Conservation (phyloP, 2,329 filamentous ascomycete species). For the Diaporthe ampelina region DNA sequence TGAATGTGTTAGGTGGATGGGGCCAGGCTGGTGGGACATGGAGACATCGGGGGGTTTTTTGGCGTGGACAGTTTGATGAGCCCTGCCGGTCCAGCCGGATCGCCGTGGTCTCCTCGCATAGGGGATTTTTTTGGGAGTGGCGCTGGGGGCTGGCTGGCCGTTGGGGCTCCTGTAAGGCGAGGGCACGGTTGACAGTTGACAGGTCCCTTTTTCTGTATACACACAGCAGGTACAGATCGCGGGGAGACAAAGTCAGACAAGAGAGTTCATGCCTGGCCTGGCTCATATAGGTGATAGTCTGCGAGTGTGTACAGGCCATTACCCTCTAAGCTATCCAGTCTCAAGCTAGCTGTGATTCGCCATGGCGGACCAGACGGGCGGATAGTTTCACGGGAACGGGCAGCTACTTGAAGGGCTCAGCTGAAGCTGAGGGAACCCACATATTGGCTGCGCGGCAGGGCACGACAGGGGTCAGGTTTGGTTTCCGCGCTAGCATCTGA, state of each 20-base stretch:
- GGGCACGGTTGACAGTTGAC: not conserved
- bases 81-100: slow-evolving; percentile 21
- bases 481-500: slow-evolving; percentile 33
- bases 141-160: not conserved
- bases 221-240: no score
- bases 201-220: not conserved
- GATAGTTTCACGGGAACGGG: slow-evolving; percentile 27
- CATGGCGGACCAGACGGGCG: not conserved
- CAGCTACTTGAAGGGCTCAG: not conserved
- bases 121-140: not conserved
- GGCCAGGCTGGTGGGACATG: slow-evolving; percentile 23
- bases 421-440: slow-evolving; percentile 23
- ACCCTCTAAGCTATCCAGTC: not conserved
- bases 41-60: slow-evolving; percentile 12
- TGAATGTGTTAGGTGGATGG: not conserved
- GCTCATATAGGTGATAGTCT: not conserved
- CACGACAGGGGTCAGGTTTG: slow-evolving; percentile 8
- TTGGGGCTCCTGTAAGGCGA: not conserved
- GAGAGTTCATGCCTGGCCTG: not conserved
- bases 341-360: not conserved
- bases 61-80: slow-evolving; percentile 19
- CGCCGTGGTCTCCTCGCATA: slow-evolving; percentile 8
- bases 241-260: no score
- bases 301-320: not conserved
- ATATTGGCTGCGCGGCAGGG: slow-evolving; percentile 10